These are phyloP conservation scores for Ophiognomonia clavigignenti-juglandacearum DNA, from an alignment of 2,329 filamentous ascomycete species.

Conservation along the genomic window DNA sequence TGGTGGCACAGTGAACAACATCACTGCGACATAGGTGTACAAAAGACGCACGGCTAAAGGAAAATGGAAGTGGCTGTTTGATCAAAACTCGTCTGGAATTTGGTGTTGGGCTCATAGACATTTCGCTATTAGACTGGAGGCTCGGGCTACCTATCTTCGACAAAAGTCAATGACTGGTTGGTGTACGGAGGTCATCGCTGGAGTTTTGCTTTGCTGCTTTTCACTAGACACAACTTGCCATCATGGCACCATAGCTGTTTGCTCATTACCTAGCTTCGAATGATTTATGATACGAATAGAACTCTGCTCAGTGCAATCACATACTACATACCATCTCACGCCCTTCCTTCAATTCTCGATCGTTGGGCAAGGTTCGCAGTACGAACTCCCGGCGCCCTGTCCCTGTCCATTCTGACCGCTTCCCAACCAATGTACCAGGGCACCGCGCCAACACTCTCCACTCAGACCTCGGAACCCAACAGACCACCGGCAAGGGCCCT, in stretches of 20 bases:
- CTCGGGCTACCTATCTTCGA: constrained; percentile 8
- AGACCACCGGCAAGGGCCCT: no score
- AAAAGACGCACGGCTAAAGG: no score
- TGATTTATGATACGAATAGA: constrained; percentile 11
- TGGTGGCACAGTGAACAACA: constrained; percentile 8
- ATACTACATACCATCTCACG: background rate
- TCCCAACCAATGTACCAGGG: no score
- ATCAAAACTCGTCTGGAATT: background rate
- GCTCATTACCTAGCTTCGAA: constrained; percentile 9
- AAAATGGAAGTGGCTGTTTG: background rate
- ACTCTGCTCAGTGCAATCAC: constrained; percentile 1
- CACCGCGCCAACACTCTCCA: no score
- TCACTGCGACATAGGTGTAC: no score
- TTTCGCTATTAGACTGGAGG: constrained; percentile 9
- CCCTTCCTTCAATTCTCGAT: background rate
- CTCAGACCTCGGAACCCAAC: no score
- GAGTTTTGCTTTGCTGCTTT: constrained; percentile 2
- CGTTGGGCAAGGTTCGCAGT: background rate
- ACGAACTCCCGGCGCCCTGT: no score
- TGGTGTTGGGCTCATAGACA: constrained; percentile 6
- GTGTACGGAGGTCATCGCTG: constrained; percentile 5
- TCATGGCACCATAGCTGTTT: constrained; percentile 13
- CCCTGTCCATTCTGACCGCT: no score
- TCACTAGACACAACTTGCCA: constrained; percentile 15
- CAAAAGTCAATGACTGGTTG: background rate